These are phyloP conservation scores for Aspergillus udagawae DNA, from an alignment of 2,329 filamentous ascomycete species.

Conservation along the genomic window DNA sequence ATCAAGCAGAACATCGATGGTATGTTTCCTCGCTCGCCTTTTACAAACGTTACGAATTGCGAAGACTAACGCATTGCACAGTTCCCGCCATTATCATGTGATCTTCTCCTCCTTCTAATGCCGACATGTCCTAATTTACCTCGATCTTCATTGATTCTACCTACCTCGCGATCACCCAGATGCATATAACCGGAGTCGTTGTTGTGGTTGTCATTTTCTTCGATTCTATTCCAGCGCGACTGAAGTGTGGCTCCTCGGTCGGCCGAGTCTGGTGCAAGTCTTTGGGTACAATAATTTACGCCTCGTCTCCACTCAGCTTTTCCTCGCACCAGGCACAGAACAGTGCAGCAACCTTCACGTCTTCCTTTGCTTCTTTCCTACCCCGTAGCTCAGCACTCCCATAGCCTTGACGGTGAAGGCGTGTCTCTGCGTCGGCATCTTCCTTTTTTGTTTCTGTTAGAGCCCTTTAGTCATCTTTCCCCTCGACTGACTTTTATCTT, in stretches of 20 bases:
- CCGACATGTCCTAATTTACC: constrained; percentile 24
- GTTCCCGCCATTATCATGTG: constrained; percentile 50
- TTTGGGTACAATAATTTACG: constrained; percentile 8
- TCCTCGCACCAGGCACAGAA: constrained; percentile 8
- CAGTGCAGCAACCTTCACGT: constrained; percentile 14
- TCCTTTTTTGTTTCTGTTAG: constrained; percentile 17
- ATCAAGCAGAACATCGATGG: constrained; percentile 97
- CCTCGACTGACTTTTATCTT: background rate
- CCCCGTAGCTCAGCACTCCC: constrained; percentile 8
- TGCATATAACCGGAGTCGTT: constrained; percentile 39
- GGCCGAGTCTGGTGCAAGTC: constrained; percentile 7
- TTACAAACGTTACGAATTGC: background rate
- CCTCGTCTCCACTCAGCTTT: constrained; percentile 12
- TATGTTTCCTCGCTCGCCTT: constrained; percentile 35
- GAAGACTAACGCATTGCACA: constrained; percentile 11
- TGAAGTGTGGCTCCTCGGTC: constrained; percentile 1
- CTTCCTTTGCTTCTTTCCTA: constrained; percentile 12
- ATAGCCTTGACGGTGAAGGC: constrained; percentile 32
- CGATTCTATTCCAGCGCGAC: constrained; percentile 13
- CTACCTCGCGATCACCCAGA: constrained; percentile 24
- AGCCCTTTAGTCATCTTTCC: constrained; percentile 17
- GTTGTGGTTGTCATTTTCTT: constrained; percentile 25
- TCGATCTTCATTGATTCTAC: constrained; percentile 18
- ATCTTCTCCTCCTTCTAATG: constrained; percentile 25
- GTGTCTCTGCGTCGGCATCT: constrained; percentile 8